Base-by-base conservation (phyloP, 1,139 yeast species). In the Wickerhamomyces sp. region DNA sequence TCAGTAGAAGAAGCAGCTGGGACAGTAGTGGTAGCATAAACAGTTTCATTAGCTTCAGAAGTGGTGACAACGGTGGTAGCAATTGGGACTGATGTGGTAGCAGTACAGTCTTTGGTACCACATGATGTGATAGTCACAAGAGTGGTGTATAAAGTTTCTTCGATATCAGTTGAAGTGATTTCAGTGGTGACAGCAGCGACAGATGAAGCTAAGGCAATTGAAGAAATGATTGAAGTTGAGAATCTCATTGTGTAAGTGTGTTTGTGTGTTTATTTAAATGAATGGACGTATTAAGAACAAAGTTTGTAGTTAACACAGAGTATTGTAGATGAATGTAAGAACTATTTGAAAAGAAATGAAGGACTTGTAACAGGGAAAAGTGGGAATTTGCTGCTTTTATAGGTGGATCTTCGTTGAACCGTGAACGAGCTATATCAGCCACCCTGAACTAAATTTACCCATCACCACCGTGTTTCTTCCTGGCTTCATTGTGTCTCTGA, bases 91-190 rank as follows among this genome's bases (percentile, higher is more conserved):
- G 51, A 47, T 18, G 64, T 55, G 37, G 68, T 56, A 37, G 54
- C 55, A 39, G 56, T 44, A 59, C 75, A 71, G 46, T 54, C 57
- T 61, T 67, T 47, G 51, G 68, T 63, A 39, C 63, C 57, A 66
- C 83, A 77, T 45, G 74, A 68, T 49, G 80, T 75, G 65, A 76
- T 67, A 60, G 81, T 75, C 48, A 72, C 66, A 51, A 72, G 64
- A 48, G 76, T 66, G 52, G 72, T 70, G 43, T 59, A 43, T 39
- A 56, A 55, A 30, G 56, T 49, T 43, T 68, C 60, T 37, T 60
- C 64, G 43, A 67, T 59, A 40, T 62, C 63, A 46, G 69, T 61
- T 53, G 73, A 64, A 43, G 64, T 59, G 62, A 63, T 58, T 50
- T 62, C 53, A 27, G 54, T 47, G 18, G 54, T 40, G 40, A 59